Evolutionary conservation across 108 stramenopile genomes (phyloP).

Genomic region (Seminavis robusta): DNA sequence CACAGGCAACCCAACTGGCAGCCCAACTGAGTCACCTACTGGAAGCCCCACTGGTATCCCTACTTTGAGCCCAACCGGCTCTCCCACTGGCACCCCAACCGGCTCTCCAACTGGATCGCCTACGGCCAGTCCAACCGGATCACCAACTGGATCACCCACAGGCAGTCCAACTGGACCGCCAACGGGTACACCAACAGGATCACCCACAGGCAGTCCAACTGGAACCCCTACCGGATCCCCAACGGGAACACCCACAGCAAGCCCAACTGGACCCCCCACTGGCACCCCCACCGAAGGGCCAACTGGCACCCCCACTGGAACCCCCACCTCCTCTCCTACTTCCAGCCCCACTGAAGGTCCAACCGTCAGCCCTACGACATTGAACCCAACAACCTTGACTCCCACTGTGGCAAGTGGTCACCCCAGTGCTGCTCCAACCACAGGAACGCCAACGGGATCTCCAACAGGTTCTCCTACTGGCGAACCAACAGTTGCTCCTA

Average conservation of each 20-base stretch:
- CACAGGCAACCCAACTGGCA: not conserved
- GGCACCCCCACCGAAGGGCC: not conserved
- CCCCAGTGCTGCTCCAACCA: not conserved
- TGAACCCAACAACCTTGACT: not conserved
- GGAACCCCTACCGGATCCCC: not conserved
- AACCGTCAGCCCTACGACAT: not conserved
- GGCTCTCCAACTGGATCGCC: not conserved
- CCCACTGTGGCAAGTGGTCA: not conserved
- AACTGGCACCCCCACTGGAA: not conserved
- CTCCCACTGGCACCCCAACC: not conserved
- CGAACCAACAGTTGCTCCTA: not conserved
- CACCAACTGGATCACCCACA: conserved; percentile 1
- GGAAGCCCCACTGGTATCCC: not conserved
- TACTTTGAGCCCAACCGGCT: not conserved
- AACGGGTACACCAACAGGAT: not conserved
- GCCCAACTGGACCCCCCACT: not conserved
- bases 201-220: not conserved
- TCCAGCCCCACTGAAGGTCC: not conserved
- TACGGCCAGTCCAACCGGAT: not conserved
- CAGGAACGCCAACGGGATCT: not conserved
- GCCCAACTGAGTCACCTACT: not conserved
- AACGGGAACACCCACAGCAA: not conserved
- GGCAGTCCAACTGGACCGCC: not conserved
- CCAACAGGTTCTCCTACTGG: not conserved
- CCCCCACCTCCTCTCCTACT: not conserved